These are phyloP conservation scores for Cordyceps militaris DNA, from an alignment of 2,329 filamentous ascomycete species.

Conservation along the genomic window DNA sequence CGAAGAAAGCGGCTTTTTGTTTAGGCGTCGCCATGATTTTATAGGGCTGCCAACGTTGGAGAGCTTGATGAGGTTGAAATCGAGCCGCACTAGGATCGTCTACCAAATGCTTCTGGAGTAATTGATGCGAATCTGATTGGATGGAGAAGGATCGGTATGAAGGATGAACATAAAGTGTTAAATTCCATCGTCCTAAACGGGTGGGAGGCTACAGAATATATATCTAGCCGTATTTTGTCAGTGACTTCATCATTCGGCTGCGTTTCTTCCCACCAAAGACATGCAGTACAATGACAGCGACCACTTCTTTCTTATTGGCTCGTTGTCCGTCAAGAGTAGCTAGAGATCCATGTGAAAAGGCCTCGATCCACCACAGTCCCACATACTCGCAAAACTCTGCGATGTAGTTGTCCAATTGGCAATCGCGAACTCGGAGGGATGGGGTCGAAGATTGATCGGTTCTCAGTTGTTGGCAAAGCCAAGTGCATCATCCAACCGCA, in stretches of 20 bases:
- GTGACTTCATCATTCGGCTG: constrained; percentile 12
- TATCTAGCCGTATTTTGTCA: constrained; percentile 19
- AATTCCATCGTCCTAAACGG: constrained; percentile 34
- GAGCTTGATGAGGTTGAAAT: neutral
- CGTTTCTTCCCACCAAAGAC: neutral
- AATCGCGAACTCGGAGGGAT: neutral
- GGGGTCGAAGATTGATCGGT: neutral
- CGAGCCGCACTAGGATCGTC: neutral
- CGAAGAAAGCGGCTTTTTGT: constrained; percentile 21
- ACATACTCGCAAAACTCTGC: neutral
- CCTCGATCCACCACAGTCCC: constrained; percentile 1
- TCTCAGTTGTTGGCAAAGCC: too few species aligned
- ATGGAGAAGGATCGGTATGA: neutral
- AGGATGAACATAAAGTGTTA: constrained; percentile 2
- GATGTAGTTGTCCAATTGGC: neutral
- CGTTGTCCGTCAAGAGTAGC: neutral
- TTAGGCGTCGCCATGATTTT: constrained; percentile 14
- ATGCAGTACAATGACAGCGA: neutral
- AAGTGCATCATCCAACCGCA: too few species aligned
- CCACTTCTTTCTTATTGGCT: neutral
- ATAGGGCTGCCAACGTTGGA: neutral
- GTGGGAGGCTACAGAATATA: constrained; percentile 27
- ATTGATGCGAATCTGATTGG: neutral
- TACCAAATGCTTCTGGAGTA: neutral
- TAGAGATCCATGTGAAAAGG: neutral